phyloP scores from a whole-genome alignment of 306 rosid species.

The Pueraria montana region DNA sequence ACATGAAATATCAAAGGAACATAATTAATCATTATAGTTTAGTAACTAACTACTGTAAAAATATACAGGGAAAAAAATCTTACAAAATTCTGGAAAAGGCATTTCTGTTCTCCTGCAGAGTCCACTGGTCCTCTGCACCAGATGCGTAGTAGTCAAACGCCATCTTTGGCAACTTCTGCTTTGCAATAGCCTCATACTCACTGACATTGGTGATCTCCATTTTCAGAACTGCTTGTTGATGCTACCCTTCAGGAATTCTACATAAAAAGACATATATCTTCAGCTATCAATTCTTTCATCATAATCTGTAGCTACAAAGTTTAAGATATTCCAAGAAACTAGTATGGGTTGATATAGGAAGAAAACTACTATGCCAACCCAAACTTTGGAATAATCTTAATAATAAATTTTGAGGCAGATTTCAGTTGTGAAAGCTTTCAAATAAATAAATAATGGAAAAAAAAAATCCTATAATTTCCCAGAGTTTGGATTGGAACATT shows the following conservation, averaged over 20 bases:
- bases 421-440: not conserved
- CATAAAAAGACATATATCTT: slow-evolving; percentile 11
- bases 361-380: not conserved
- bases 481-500: slow-evolving; percentile 25
- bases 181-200: slow-evolving; percentile 77
- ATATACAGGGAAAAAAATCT: slow-evolving; percentile 35
- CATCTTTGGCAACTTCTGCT: slow-evolving; percentile 80
- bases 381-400: not conserved
- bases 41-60: not conserved
- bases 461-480: not conserved
- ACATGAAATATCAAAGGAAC: not conserved
- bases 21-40: not conserved
- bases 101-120: slow-evolving; percentile 76
- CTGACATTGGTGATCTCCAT: slow-evolving; percentile 78
- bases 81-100: slow-evolving; percentile 77
- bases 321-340: slow-evolving; percentile 10
- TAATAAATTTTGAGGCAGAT: not conserved
- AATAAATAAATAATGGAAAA: not conserved
- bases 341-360: not conserved
- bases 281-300: slow-evolving; percentile 11
- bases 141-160: slow-evolving; percentile 79
- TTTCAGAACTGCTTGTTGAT: slow-evolving; percentile 34
- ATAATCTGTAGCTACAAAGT: not conserved
- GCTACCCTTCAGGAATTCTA: slow-evolving; percentile 49
- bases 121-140: slow-evolving; percentile 86